phyloP scores from a whole-genome alignment of 768 basidiomycete species.

The Boletus coccyginus region DNA sequence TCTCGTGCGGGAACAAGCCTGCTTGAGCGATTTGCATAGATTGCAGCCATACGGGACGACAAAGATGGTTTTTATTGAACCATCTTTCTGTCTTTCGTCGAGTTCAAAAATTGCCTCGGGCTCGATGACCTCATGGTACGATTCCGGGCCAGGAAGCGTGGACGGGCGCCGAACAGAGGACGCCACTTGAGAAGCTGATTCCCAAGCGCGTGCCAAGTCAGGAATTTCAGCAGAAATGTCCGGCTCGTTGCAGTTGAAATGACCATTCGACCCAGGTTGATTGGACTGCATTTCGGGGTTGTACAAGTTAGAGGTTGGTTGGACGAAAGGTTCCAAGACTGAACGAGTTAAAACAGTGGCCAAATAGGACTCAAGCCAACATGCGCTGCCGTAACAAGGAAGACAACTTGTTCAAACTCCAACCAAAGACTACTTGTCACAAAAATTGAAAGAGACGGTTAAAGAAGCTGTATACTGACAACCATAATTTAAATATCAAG shows the following conservation, averaged over 20 bases:
- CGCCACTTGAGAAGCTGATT: constrained; percentile 3
- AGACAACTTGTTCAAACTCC: too few species aligned
- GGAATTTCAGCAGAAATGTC: constrained; percentile 3
- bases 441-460: too few species aligned
- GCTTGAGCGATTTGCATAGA: constrained; percentile 6
- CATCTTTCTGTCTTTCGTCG: constrained; percentile 8
- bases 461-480: too few species aligned
- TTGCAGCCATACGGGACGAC: constrained; percentile 24
- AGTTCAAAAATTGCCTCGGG: constrained; percentile 28
- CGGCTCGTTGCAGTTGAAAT: background rate
- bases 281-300: constrained; percentile 8
- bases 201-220: constrained; percentile 22
- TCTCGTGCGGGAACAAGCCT: constrained; percentile 26
- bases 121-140: constrained; percentile 23
- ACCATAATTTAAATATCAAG: too few species aligned
- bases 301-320: background rate
- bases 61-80: constrained; percentile 10
- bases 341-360: too few species aligned
- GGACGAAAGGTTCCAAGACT: background rate
- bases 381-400: too few species aligned
- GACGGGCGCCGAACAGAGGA: constrained; percentile 28
- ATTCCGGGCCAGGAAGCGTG: constrained; percentile 9
- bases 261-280: background rate
- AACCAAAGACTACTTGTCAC: too few species aligned
- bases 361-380: too few species aligned